Conservation (phyloP, 345 rosid species). For the Bretschneidera sinensis region DNA sequence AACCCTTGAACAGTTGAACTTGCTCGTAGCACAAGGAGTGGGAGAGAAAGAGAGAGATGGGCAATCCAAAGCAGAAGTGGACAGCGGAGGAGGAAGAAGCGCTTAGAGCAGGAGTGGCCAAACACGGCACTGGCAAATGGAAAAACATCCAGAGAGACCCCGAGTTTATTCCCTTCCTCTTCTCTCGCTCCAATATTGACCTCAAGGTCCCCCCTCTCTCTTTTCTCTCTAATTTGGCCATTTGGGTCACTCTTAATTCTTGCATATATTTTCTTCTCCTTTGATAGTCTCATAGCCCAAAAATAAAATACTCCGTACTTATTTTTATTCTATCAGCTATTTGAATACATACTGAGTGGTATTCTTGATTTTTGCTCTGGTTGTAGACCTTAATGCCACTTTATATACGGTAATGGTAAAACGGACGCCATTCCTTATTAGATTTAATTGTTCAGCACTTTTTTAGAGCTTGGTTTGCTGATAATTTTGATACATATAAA, state of each 20-base stretch:
- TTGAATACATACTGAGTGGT: too few species aligned
- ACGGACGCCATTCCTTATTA: too few species aligned
- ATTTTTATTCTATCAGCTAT: too few species aligned
- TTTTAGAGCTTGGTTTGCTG: too few species aligned
- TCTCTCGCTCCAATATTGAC: constrained; percentile 65
- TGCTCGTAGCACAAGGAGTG: background rate
- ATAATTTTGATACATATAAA: too few species aligned
- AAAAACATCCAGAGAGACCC: constrained; percentile 60
- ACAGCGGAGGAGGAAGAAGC: constrained; percentile 75
- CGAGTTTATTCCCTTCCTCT: constrained; percentile 48
- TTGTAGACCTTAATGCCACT: too few species aligned
- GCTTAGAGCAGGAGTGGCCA: constrained; percentile 57
- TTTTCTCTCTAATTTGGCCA: background rate
- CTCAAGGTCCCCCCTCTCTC: constrained; percentile 54
- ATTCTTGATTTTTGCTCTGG: too few species aligned
- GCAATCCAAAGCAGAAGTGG: constrained; percentile 73
- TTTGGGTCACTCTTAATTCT: background rate
- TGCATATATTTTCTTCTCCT: background rate
- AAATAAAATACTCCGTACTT: too few species aligned
- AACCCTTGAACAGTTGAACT: too few species aligned
- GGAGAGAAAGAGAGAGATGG: constrained; percentile 31
- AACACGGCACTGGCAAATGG: constrained; percentile 82
- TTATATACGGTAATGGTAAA: too few species aligned
- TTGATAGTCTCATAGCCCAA: background rate
- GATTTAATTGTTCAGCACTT: too few species aligned